These are phyloP conservation scores for Arthrinium puccinioides DNA, from an alignment of 2,329 filamentous ascomycete genomes.

Conservation along the genomic window DNA sequence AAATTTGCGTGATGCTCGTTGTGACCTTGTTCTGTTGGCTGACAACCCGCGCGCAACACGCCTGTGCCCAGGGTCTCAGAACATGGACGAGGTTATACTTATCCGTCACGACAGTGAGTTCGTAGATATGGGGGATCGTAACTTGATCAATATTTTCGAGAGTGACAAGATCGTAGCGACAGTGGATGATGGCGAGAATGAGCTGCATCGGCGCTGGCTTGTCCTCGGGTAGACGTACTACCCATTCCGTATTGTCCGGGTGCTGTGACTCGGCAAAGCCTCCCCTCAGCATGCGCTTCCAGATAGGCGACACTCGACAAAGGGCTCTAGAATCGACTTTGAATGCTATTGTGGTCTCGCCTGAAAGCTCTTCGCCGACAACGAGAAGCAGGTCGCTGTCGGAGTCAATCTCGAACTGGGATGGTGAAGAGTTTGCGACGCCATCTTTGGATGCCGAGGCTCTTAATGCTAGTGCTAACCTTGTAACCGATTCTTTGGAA, in stretches of 20 bases:
- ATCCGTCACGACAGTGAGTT: slow-evolving; percentile 15
- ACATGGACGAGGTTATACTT: slow-evolving; percentile 17
- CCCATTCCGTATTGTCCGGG: slow-evolving; percentile 11
- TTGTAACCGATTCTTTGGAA: too few relatives aligned
- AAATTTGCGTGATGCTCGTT: too few relatives aligned
- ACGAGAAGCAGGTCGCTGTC: slow-evolving; percentile 5
- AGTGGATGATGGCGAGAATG: slow-evolving; percentile 24
- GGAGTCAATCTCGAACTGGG: background rate
- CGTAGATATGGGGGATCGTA: slow-evolving; percentile 8
- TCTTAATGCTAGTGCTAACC: too few relatives aligned
- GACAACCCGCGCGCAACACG: too few relatives aligned
- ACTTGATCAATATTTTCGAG: background rate
- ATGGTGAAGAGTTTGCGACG: too few relatives aligned
- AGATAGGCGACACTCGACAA: slow-evolving; percentile 14
- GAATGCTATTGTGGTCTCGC: slow-evolving; percentile 8
- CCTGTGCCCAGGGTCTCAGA: slow-evolving; percentile 14
- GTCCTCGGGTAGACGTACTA: slow-evolving; percentile 21
- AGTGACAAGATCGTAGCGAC: slow-evolving; percentile 16
- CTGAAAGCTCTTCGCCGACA: slow-evolving; percentile 4
- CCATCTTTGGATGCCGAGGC: too few relatives aligned
- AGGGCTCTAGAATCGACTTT: slow-evolving; percentile 16
- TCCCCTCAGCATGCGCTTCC: slow-evolving; percentile 16
- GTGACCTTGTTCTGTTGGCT: too few relatives aligned
- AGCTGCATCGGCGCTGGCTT: slow-evolving; percentile 17
- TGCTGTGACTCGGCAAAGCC: slow-evolving; percentile 11